Evolutionary conservation across 2,329 filamentous ascomycete genomes (phyloP), one percentile per base, ranked within the genome.

Genomic region (Stemphylium vesicarium): DNA sequence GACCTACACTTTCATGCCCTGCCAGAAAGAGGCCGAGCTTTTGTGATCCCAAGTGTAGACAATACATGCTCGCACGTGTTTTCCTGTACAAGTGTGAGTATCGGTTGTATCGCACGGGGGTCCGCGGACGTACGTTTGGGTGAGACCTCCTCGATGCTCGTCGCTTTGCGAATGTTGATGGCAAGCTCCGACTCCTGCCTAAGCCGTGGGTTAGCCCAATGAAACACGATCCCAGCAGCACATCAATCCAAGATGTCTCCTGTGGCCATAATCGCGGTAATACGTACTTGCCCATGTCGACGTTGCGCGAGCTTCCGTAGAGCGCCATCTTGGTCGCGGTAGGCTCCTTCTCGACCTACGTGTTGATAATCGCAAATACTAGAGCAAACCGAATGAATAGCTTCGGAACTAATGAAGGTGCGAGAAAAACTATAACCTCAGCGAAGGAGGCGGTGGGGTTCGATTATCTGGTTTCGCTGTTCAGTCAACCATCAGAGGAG

Each of bases 41-140:
- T 96, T 96, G 81, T 99, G 92, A 79, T 99, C 95, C 95, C 95
- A 99, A 55, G 94, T 98, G 78, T 98, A 98, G 40, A 99, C 94
- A 70, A 99, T 99, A 74, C 92, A 96, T 77, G 90, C 92, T 73
- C 95, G 91, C 54, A 99, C 95, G 90, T 99, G 95, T 80, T 99
- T 99, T 57, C 85, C 85, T 85, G 70, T 33, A 39, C 60, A 43
- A 26, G 49, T 24, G 62, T 80, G 53, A 79, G 74, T 63, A 62
- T 62, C 33, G 50, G 37, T 42, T 20, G 44, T 24, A 47, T 53
- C 3, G 33, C 45, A 24, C 50, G 43, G 56, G 44, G 32, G 35
- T 44, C 9, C n/a, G 48, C 50, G 43, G 46, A 63, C 65, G 42
- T 84, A 85, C 86, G 83, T 80, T 89, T 89, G 22, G 86, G 86